phyloP scores from a whole-genome alignment of 148 eudicot genomes.

The Vaccinium corymbosum region DNA sequence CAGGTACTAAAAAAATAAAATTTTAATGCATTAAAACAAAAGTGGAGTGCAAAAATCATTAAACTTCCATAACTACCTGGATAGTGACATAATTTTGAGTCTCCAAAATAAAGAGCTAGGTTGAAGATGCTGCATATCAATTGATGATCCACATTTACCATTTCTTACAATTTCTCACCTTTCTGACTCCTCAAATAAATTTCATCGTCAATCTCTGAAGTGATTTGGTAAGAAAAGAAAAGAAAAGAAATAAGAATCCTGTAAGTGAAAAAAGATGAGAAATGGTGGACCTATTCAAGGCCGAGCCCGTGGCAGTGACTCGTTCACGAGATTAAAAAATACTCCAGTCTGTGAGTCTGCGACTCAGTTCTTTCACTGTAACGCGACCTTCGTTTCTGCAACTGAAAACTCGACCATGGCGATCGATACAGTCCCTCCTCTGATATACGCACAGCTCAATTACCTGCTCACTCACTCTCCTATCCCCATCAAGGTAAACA shows the following conservation, averaged over 20 bases:
- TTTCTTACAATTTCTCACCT: neutral
- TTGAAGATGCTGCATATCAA: neutral
- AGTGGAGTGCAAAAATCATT: no score
- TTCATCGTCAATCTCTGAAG: neutral
- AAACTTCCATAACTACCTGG: no score
- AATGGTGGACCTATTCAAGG: neutral
- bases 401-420: conserved; percentile 41
- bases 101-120: neutral
- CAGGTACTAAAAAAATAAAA: no score
- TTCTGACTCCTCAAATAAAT: no score
- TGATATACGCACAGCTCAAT: conserved; percentile 66
- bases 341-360: neutral
- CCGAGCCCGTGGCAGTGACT: neutral
- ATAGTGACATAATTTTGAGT: neutral
- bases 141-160: no score
- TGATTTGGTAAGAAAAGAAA: neutral
- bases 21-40: no score
- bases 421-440: conserved; percentile 69
- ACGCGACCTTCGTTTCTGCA: neutral
- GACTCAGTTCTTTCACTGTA: neutral
- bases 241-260: no score
- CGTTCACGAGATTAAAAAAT: neutral
- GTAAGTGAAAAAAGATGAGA: no score
- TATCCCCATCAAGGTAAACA: conserved; percentile 56
- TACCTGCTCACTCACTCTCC: conserved; percentile 71